phyloP scores from a whole-genome alignment of 352 stramenopile genomes.

The Phytophthora kernoviae region DNA sequence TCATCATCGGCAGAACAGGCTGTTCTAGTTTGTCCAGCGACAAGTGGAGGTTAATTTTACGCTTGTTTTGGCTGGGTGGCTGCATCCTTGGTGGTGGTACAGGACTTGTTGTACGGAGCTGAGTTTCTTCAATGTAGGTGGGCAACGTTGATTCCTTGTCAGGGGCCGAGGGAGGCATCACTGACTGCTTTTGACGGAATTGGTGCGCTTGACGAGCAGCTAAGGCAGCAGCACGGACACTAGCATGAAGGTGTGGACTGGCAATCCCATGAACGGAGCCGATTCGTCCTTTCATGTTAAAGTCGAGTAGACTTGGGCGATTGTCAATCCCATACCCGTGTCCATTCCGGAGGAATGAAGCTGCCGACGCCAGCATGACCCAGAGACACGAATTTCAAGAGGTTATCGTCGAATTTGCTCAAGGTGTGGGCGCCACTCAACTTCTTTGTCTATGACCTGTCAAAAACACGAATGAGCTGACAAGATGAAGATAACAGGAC shows the following conservation, averaged over 20 bases:
- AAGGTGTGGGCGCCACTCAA: neutral
- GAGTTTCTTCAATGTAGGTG: slow-evolving; percentile 1
- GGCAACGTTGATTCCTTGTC: slow-evolving; percentile 1
- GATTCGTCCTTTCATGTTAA: slow-evolving; percentile 19
- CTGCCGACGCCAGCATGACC: slow-evolving; percentile 22
- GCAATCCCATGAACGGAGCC: slow-evolving; percentile 25
- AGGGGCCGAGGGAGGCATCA: neutral
- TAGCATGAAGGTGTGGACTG: slow-evolving; percentile 30
- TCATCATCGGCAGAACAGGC: slow-evolving; percentile 45
- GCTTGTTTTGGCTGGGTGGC: slow-evolving; percentile 44
- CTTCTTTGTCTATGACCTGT: slow-evolving; percentile 1
- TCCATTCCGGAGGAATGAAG: slow-evolving; percentile 31
- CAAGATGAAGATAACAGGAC: slow-evolving; percentile 4
- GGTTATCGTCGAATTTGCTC: no score
- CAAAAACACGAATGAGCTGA: neutral
- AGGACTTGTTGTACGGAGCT: slow-evolving; percentile 27
- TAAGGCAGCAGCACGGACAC: slow-evolving; percentile 50
- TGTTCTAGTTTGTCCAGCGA: slow-evolving; percentile 49
- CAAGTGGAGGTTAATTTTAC: slow-evolving; percentile 58
- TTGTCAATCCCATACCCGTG: slow-evolving; percentile 12
- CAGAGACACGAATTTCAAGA: neutral
- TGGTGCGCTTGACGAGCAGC: slow-evolving; percentile 55
- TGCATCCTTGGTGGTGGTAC: neutral
- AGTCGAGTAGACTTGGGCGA: slow-evolving; percentile 3
- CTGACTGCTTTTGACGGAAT: slow-evolving; percentile 33